Conservation (phyloP, 352 stramenopile species). For the Globisporangium sylvaticum region DNA sequence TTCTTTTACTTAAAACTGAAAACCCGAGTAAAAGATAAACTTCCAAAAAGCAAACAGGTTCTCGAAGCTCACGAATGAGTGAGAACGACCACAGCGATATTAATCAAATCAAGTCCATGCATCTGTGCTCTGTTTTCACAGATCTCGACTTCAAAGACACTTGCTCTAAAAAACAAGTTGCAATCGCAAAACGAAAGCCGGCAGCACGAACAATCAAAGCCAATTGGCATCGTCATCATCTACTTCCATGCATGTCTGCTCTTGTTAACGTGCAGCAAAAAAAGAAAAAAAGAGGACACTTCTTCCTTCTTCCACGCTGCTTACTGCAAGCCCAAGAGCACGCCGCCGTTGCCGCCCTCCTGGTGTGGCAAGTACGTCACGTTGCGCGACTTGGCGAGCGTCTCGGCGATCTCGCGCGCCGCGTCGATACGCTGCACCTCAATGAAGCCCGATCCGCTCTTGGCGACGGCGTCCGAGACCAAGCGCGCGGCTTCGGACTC, state of each 20-base stretch:
- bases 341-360: conserved; percentile 75
- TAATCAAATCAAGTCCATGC: no score
- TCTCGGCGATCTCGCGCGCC: conserved; percentile 98
- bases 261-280: not conserved
- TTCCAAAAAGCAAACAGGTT: no score
- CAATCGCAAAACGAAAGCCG: not conserved
- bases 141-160: no score
- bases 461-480: conserved; percentile 97
- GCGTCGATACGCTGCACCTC: conserved; percentile 99
- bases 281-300: not conserved
- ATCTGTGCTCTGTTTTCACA: no score
- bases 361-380: conserved; percentile 98
- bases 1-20: no score
- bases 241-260: not conserved
- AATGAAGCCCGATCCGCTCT: conserved; percentile 97
- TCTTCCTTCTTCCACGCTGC: not conserved
- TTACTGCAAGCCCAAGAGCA: conserved; percentile 85
- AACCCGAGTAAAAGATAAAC: no score
- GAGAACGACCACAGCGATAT: no score
- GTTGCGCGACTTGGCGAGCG: conserved; percentile 95
- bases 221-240: not conserved
- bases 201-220: not conserved
- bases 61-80: no score
- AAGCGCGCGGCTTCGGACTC: conserved; percentile 97
- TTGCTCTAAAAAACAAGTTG: no score